A percentile compares a stretch with the other conserved stretches of the same genome.
Conservation (phyloP, 768 basidiomycete species). For the Lactarius sp. region DNA sequence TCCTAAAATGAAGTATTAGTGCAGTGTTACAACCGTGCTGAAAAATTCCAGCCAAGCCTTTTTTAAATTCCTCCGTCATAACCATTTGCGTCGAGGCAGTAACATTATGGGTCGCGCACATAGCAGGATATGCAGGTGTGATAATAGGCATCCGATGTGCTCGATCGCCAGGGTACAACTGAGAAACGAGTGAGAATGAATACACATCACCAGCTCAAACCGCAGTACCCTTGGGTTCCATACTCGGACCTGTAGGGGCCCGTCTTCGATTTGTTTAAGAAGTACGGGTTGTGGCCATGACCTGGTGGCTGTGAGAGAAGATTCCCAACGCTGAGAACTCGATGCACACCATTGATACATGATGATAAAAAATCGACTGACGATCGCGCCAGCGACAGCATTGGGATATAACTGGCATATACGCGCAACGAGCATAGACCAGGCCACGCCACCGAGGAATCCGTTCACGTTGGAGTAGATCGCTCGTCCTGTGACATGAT, state of each 20-base stretch:
- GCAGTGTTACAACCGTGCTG: background rate
- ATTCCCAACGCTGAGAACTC: background rate
- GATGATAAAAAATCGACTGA: slow-evolving; percentile 97
- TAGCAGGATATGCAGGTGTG: slow-evolving; percentile 96
- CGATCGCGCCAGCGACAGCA: slow-evolving; percentile 89
- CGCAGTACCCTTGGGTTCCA: slow-evolving; percentile 91
- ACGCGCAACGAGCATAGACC: slow-evolving; percentile 98
- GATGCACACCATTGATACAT: slow-evolving; percentile 87
- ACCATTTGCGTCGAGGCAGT: slow-evolving; percentile 93
- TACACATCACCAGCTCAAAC: background rate
- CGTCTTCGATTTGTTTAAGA: slow-evolving; percentile 94
- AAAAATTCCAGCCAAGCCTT: slow-evolving; percentile 45
- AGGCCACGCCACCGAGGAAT: slow-evolving; percentile 96
- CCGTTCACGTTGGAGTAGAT: slow-evolving; percentile 99
- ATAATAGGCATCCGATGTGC: slow-evolving; percentile 99
- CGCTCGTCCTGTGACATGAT: slow-evolving; percentile 61
- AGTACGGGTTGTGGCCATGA: slow-evolving; percentile 98
- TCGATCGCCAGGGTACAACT: slow-evolving; percentile 88
- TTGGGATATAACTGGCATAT: slow-evolving; percentile 98
- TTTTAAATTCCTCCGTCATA: slow-evolving; percentile 92
- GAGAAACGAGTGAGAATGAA: slow-evolving; percentile 2
- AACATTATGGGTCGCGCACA: slow-evolving; percentile 99
- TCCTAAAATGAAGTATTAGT: slow-evolving; percentile 45
- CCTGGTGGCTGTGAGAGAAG: slow-evolving; percentile 45
- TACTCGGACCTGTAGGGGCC: slow-evolving; percentile 86